Percentiles rank a stretch among this genome's conserved stretches.
phyloP scores from a whole-genome alignment of 2,329 filamentous ascomycete species.

The Dactylonectria estremocensis region DNA sequence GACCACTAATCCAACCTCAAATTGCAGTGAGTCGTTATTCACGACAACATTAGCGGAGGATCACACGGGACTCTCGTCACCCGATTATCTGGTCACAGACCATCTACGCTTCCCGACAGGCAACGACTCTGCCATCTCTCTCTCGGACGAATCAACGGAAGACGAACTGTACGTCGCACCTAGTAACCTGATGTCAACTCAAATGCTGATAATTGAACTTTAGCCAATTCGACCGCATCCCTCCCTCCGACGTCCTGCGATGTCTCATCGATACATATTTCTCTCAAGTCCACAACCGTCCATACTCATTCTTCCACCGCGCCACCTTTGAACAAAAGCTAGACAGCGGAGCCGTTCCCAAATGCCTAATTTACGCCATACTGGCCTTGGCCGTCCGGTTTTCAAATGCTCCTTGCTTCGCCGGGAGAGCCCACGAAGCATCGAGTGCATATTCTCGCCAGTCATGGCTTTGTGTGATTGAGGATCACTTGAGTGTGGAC shows the following conservation, averaged over 20 bases:
- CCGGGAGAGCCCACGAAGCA: slow-evolving; percentile 21
- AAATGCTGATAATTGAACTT: background rate
- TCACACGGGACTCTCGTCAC: background rate
- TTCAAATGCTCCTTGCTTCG: slow-evolving; percentile 21
- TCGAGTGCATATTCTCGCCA: slow-evolving; percentile 26
- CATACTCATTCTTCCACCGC: slow-evolving; percentile 34
- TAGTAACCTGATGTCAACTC: background rate
- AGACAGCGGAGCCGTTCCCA: slow-evolving; percentile 5
- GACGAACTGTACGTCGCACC: background rate
- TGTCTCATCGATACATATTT: slow-evolving; percentile 53
- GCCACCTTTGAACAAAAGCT: slow-evolving; percentile 21
- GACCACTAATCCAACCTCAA: background rate
- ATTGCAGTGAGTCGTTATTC: background rate
- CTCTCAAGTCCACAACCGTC: slow-evolving; percentile 48
- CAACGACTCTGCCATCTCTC: background rate
- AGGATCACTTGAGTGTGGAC: slow-evolving; percentile 32
- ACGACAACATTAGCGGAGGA: background rate
- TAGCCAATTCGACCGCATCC: slow-evolving; percentile 19
- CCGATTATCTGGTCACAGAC: background rate
- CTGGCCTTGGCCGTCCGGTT: slow-evolving; percentile 25
- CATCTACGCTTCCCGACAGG: background rate
- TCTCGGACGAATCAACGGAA: background rate
- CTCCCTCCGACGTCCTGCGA: slow-evolving; percentile 21
- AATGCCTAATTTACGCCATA: slow-evolving; percentile 23
- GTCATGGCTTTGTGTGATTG: slow-evolving; percentile 32